These are phyloP conservation scores for Debaryomyces psychrophilus DNA, from an alignment of 1,139 yeast species.

Conservation along the genomic window DNA sequence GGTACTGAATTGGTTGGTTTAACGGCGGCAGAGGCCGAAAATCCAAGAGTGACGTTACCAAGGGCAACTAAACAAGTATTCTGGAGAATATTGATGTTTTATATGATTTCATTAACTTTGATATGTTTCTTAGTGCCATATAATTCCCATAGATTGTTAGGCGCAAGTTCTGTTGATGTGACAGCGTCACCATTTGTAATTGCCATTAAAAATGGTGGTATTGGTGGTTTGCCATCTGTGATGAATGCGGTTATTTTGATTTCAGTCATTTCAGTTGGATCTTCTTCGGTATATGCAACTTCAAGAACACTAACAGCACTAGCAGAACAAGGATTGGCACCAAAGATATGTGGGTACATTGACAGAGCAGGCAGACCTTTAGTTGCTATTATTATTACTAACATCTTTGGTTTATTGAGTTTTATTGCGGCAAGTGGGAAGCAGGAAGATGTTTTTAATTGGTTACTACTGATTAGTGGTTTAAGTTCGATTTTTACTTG, in stretches of 20 bases:
- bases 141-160: slow-evolving; percentile 28
- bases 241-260: slow-evolving; percentile 48
- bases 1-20: slow-evolving; percentile 47
- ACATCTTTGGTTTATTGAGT: slow-evolving; percentile 42
- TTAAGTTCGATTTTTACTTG: slow-evolving; percentile 41
- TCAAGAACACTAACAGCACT: slow-evolving; percentile 46
- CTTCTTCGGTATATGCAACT: slow-evolving; percentile 49
- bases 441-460: slow-evolving; percentile 35
- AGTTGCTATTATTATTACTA: slow-evolving; percentile 41
- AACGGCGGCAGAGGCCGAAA: slow-evolving; percentile 46
- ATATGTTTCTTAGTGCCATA: slow-evolving; percentile 38
- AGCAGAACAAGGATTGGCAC: slow-evolving; percentile 50
- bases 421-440: slow-evolving; percentile 41
- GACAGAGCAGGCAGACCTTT: slow-evolving; percentile 49
- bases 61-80: slow-evolving; percentile 44
- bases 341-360: slow-evolving; percentile 39
- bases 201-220: slow-evolving; percentile 58
- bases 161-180: slow-evolving; percentile 33
- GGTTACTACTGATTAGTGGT: slow-evolving; percentile 44
- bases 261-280: slow-evolving; percentile 47
- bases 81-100: slow-evolving; percentile 40
- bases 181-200: slow-evolving; percentile 55
- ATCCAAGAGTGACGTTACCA: slow-evolving; percentile 43
- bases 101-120: slow-evolving; percentile 34
- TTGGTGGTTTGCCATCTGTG: slow-evolving; percentile 47